Evolutionary conservation across 306 rosid species (phyloP).

Genomic region (Benincasa hispida): DNA sequence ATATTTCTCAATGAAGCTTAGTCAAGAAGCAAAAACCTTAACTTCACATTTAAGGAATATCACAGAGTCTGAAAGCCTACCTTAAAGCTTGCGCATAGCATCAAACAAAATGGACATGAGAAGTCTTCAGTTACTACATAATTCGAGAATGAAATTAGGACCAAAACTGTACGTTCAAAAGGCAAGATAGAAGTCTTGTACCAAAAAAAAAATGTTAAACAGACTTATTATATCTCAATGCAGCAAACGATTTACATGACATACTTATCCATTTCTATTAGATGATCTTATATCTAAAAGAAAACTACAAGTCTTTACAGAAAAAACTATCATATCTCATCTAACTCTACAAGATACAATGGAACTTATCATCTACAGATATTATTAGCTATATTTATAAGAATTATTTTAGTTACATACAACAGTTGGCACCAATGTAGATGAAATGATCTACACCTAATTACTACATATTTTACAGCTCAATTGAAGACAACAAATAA

Average conservation of each 20-base stretch:
- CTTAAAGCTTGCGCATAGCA: slow-evolving; percentile 89
- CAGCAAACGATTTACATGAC: neutral
- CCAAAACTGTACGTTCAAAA: neutral
- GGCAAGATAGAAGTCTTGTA: neutral
- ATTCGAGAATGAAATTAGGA: slow-evolving; percentile 7
- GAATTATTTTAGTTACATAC: neutral
- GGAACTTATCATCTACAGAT: neutral
- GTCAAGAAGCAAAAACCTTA: neutral
- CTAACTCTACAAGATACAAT: neutral
- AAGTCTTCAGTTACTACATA: slow-evolving; percentile 83
- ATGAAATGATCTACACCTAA: neutral
- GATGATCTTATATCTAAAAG: neutral
- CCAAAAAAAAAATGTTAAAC: neutral
- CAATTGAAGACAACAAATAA: neutral
- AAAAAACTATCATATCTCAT: neutral
- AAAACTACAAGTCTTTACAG: neutral
- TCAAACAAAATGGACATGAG: slow-evolving; percentile 89
- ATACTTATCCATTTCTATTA: neutral
- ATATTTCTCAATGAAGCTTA: too few relatives aligned
- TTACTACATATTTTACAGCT: neutral
- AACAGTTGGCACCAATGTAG: neutral
- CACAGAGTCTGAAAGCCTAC: slow-evolving; percentile 20
- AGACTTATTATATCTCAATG: neutral
- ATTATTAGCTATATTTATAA: neutral
- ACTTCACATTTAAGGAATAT: neutral